Evolutionary conservation across 192 early-diverging fungal species (phyloP).

Genomic region (Thamnidium elegans): DNA sequence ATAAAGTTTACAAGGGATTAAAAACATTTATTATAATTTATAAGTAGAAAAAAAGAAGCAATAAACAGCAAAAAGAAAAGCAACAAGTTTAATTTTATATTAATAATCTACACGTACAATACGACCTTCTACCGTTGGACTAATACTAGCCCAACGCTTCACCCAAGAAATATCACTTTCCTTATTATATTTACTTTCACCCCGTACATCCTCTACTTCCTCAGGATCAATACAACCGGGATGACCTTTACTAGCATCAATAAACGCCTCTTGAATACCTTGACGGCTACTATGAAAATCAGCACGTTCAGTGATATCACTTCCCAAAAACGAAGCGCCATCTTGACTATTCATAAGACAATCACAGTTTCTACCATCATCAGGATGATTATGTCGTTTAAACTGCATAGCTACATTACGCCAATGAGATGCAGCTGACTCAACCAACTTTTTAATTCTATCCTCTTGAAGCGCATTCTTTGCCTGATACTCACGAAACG

Average conservation of each 20-base stretch:
- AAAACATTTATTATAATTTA: no score
- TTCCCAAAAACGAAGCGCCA: not conserved
- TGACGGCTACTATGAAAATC: slow-evolving; percentile 11
- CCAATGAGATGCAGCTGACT: slow-evolving; percentile 15
- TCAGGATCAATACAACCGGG: slow-evolving; percentile 37
- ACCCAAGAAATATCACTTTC: slow-evolving; percentile 29
- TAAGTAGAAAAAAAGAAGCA: no score
- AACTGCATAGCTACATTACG: slow-evolving; percentile 9
- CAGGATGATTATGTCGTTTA: slow-evolving; percentile 9
- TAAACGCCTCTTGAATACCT: slow-evolving; percentile 27
- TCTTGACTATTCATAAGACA: not conserved
- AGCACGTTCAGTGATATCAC: not conserved
- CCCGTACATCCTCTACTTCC: slow-evolving; percentile 36
- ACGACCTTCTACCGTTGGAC: slow-evolving; percentile 52
- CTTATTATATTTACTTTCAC: slow-evolving; percentile 20
- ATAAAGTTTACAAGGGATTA: no score
- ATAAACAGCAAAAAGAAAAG: no score
- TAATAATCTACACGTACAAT: slow-evolving; percentile 36
- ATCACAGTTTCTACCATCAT: not conserved
- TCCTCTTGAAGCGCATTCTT: not conserved
- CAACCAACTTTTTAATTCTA: slow-evolving; percentile 11
- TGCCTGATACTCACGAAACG: slow-evolving; percentile 41
- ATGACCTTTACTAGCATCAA: slow-evolving; percentile 17
- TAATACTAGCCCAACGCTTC: slow-evolving; percentile 55
- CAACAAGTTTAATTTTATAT: no score